Evolutionary conservation across 176 grass and related monocot genomes (phyloP).

Genomic region (Paspalum vaginatum): DNA sequence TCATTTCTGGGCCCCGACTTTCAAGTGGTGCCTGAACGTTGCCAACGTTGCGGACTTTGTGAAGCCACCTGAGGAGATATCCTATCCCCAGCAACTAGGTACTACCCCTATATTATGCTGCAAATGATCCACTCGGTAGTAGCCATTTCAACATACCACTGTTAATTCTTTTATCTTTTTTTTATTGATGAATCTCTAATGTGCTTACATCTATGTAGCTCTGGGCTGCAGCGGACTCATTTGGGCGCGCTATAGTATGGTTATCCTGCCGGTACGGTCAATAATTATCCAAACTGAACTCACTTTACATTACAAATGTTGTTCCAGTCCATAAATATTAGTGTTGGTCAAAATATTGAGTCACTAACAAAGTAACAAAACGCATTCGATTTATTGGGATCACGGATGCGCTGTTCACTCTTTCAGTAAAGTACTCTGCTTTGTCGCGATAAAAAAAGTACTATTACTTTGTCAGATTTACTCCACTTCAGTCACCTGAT

Average conservation of each 20-base stretch:
- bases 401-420: too few relatives aligned
- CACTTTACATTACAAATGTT: background rate
- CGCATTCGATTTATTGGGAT: too few relatives aligned
- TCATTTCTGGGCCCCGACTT: conserved; percentile 80
- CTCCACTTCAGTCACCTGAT: too few relatives aligned
- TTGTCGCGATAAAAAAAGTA: too few relatives aligned
- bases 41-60: conserved; percentile 74
- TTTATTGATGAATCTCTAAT: background rate
- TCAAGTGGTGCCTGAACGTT: conserved; percentile 81
- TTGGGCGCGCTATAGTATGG: conserved; percentile 60
- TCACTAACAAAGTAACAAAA: background rate
- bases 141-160: background rate
- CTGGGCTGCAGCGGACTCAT: conserved; percentile 50
- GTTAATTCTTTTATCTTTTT: background rate
- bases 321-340: background rate
- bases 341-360: background rate
- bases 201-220: conserved; percentile 37
- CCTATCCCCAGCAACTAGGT: conserved; percentile 75
- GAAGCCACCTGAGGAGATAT: conserved; percentile 74
- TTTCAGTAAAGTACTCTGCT: background rate
- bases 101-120: conserved; percentile 19
- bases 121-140: background rate
- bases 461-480: too few relatives aligned
- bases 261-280: conserved; percentile 55
- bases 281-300: background rate